Evolutionary conservation across 768 basidiomycete species (phyloP).

Genomic region (Panaeolus papilionaceus): DNA sequence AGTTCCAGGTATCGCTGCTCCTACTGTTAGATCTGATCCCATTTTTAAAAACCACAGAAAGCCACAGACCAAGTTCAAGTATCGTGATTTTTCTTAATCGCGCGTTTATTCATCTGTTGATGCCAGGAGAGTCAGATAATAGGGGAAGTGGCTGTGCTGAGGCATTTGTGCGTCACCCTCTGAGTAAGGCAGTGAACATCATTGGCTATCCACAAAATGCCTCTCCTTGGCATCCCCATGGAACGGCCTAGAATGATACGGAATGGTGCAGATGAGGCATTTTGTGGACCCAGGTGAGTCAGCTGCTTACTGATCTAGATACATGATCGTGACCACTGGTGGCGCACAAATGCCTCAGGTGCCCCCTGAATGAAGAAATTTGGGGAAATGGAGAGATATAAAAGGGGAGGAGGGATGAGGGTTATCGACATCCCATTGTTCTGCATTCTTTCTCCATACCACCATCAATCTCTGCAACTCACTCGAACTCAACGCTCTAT

Average conservation of each 20-base stretch:
- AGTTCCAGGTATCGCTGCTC: too few relatives aligned
- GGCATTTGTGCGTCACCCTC: not conserved
- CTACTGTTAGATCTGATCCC: too few relatives aligned
- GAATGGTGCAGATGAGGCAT: not conserved
- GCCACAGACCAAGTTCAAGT: too few relatives aligned
- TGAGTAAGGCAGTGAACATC: not conserved
- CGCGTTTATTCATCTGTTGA: not conserved
- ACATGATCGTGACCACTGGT: not conserved
- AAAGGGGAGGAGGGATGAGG: not conserved
- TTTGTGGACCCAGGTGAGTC: not conserved
- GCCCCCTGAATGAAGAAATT: not conserved
- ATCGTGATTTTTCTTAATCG: not conserved
- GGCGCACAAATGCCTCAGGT: conserved; percentile 3
- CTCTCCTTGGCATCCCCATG: not conserved
- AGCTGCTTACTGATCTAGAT: not conserved
- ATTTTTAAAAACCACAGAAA: too few relatives aligned
- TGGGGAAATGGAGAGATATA: not conserved
- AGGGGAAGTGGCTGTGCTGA: not conserved
- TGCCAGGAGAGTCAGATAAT: too few relatives aligned
- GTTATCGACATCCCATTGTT: not conserved
- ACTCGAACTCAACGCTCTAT: too few relatives aligned
- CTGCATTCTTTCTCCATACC: not conserved
- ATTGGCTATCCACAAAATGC: not conserved
- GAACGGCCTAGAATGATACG: not conserved
- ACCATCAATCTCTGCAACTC: not conserved